phyloP scores from a whole-genome alignment of 169 alveolate species.

The Eimeria maxima region DNA sequence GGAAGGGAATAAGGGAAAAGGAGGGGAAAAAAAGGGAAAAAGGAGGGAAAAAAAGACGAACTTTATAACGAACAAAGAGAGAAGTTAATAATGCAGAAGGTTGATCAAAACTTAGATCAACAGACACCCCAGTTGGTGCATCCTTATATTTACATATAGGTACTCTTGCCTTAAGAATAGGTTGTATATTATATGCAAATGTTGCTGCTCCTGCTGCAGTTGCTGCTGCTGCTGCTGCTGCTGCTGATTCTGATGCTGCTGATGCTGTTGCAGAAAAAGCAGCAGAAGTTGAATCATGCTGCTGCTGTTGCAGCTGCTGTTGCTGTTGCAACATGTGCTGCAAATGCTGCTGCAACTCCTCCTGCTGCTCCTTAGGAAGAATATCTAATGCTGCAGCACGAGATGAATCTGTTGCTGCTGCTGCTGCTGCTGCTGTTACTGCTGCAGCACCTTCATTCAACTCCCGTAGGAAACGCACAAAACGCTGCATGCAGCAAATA shows the following conservation, averaged over 20 bases:
- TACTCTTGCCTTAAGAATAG: slow-evolving; percentile 83
- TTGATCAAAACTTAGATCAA: slow-evolving; percentile 86
- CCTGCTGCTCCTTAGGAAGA: too few species aligned
- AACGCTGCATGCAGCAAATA: background rate
- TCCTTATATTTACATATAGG: slow-evolving; percentile 86
- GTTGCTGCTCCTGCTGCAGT: background rate
- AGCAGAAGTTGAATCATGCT: background rate
- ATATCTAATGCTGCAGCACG: background rate
- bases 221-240: background rate
- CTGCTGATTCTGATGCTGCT: background rate
- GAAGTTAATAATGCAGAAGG: slow-evolving; percentile 85
- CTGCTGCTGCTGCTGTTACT: background rate
- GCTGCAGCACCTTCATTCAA: background rate
- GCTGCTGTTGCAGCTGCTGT: background rate
- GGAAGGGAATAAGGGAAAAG: slow-evolving; percentile 84
- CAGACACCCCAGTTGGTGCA: slow-evolving; percentile 85
- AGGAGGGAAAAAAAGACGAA: background rate
- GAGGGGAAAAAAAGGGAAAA: background rate
- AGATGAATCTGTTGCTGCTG: background rate
- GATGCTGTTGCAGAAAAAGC: background rate
- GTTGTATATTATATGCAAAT: slow-evolving; percentile 27
- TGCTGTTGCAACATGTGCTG: background rate
- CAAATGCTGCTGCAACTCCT: background rate
- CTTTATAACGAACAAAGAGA: slow-evolving; percentile 72
- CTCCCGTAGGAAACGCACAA: slow-evolving; percentile 20